Evolutionary conservation across 2,329 filamentous ascomycete genomes (phyloP).

Genomic region (Aspergillus brasiliensis): DNA sequence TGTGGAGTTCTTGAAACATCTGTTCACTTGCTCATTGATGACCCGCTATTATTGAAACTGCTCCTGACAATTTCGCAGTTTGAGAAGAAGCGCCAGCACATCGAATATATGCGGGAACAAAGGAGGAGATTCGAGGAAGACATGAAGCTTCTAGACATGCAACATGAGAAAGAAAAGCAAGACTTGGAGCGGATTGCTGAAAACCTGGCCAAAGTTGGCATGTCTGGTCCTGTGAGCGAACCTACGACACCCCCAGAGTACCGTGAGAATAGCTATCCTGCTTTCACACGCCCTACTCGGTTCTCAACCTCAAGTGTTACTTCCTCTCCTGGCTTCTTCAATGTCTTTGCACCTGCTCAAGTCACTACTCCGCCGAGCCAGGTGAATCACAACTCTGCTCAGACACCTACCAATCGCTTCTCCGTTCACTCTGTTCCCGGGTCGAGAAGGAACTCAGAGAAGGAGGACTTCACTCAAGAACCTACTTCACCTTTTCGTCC

Average conservation of each 20-base stretch:
- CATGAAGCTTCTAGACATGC: slow-evolving; percentile 84
- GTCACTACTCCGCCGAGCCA: slow-evolving; percentile 75
- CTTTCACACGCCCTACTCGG: slow-evolving; percentile 80
- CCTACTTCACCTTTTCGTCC: slow-evolving; percentile 65
- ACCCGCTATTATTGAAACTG: background rate
- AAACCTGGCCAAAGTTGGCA: slow-evolving; percentile 63
- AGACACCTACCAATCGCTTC: slow-evolving; percentile 61
- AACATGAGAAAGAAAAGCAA: slow-evolving; percentile 78
- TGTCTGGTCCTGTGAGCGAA: slow-evolving; percentile 80
- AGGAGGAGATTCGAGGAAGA: slow-evolving; percentile 87
- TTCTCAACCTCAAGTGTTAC: slow-evolving; percentile 88
- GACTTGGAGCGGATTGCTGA: slow-evolving; percentile 85
- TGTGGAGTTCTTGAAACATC: background rate
- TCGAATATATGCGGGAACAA: slow-evolving; percentile 87
- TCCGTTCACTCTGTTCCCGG: slow-evolving; percentile 84
- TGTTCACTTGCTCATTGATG: slow-evolving; percentile 2
- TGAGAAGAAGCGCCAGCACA: slow-evolving; percentile 90
- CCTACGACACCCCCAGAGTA: slow-evolving; percentile 96
- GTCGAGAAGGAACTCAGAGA: slow-evolving; percentile 85
- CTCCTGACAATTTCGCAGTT: slow-evolving; percentile 62
- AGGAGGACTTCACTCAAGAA: slow-evolving; percentile 76
- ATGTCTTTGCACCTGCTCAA: slow-evolving; percentile 73
- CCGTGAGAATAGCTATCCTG: slow-evolving; percentile 76
- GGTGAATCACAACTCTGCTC: slow-evolving; percentile 55
- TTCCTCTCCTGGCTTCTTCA: slow-evolving; percentile 74